These are phyloP conservation scores for Phialemonium atrogriseum DNA, from an alignment of 2,329 filamentous ascomycete species.

Conservation along the genomic window DNA sequence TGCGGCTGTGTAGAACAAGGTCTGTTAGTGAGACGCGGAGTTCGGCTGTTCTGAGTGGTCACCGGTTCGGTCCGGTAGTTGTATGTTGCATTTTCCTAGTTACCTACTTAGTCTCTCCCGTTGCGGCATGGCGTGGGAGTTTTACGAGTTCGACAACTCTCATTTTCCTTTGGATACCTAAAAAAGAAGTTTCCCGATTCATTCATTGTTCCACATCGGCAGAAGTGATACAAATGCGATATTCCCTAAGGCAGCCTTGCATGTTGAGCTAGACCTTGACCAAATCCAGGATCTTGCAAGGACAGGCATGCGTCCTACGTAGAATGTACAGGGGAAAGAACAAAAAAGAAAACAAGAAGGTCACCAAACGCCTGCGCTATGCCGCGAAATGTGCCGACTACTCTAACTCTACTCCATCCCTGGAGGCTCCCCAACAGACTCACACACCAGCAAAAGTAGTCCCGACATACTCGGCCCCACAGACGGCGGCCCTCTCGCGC, in stretches of 20 bases:
- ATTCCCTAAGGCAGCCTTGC: too few relatives aligned
- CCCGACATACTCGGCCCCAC: constrained; percentile 17
- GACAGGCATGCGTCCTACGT: too few relatives aligned
- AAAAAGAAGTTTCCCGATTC: not conserved
- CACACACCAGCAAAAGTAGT: constrained; percentile 19
- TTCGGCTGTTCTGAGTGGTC: not conserved
- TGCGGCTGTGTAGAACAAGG: not conserved
- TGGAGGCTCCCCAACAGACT: not conserved
- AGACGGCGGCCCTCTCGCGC: constrained; percentile 17
- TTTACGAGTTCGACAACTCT: not conserved
- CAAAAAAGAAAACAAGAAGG: not conserved
- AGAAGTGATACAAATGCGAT: too few relatives aligned
- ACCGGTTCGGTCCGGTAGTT: not conserved
- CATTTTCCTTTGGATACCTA: not conserved
- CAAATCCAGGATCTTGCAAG: too few relatives aligned
- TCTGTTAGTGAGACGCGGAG: not conserved
- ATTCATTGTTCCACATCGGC: too few relatives aligned
- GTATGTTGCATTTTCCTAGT: not conserved
- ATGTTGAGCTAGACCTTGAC: not conserved
- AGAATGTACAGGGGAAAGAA: not conserved
- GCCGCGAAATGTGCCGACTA: not conserved
- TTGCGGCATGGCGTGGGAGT: not conserved
- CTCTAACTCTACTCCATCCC: not conserved
- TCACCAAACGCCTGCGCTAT: too few relatives aligned
- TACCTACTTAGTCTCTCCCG: too few relatives aligned